A percentile compares a stretch with the other conserved stretches of the same genome.
Evolutionary conservation across 768 basidiomycete species (phyloP).

Genomic region (Kwoniella dejecticola): DNA sequence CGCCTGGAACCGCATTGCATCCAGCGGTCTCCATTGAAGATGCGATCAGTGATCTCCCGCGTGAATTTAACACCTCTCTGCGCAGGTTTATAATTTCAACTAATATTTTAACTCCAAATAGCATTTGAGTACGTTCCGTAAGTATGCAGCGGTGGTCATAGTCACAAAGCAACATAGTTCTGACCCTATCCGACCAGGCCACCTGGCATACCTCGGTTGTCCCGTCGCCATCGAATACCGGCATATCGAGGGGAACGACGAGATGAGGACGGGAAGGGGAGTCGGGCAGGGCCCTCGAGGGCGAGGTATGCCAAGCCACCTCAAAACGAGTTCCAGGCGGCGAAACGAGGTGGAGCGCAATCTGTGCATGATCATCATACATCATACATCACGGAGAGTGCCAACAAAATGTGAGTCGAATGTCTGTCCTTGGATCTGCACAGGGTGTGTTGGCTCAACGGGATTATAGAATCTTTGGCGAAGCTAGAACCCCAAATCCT

Average conservation of each 20-base stretch:
- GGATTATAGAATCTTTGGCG: slow-evolving; percentile 9
- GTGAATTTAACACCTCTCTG: slow-evolving; percentile 16
- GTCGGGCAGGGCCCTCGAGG: slow-evolving; percentile 14
- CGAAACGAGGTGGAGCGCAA: slow-evolving; percentile 4
- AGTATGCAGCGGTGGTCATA: neutral
- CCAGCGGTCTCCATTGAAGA: slow-evolving; percentile 33
- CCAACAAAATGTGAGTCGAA: slow-evolving; percentile 25
- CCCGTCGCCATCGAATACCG: slow-evolving; percentile 2
- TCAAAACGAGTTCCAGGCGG: slow-evolving; percentile 24
- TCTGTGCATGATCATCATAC: slow-evolving; percentile 28
- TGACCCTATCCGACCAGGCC: neutral
- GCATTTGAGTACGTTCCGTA: slow-evolving; percentile 16
- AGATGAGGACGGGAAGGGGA: slow-evolving; percentile 3
- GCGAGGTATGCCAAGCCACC: slow-evolving; percentile 14
- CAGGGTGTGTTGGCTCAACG: neutral
- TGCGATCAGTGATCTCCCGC: slow-evolving; percentile 33
- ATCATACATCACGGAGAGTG: slow-evolving; percentile 12
- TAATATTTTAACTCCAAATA: neutral
- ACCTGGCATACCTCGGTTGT: neutral
- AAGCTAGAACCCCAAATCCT: neutral
- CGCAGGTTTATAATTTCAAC: neutral
- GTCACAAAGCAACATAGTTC: neutral
- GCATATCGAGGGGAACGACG: neutral
- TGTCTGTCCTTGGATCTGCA: neutral
- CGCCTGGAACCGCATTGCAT: slow-evolving; percentile 28